These are phyloP conservation scores for Chalciporus piperatus DNA, from an alignment of 768 basidiomycete species.

Conservation along the genomic window DNA sequence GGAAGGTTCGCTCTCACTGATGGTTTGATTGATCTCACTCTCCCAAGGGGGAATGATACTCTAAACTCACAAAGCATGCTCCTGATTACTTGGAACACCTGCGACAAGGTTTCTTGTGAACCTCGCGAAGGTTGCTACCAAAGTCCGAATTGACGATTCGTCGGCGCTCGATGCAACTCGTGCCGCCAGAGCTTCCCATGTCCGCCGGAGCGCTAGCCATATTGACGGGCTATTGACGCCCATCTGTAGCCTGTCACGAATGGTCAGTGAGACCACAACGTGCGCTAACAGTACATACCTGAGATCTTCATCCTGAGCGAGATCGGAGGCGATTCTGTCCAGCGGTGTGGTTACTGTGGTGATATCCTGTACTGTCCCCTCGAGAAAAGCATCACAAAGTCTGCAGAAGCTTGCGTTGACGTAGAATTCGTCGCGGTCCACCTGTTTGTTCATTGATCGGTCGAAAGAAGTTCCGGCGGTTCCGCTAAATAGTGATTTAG, in stretches of 20 bases:
- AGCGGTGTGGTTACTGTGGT: constrained; percentile 35
- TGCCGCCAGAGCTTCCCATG: constrained; percentile 46
- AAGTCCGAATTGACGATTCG: constrained; percentile 33
- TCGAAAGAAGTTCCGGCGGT: too few species aligned
- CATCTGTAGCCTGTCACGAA: constrained; percentile 30
- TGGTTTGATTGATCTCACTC: constrained; percentile 3
- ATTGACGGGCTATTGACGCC: constrained; percentile 42
- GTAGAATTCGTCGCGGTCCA: background rate
- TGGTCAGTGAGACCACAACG: background rate
- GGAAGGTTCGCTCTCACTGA: constrained; percentile 67
- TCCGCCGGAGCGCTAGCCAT: constrained; percentile 52
- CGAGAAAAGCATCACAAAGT: constrained; percentile 41
- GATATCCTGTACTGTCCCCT: constrained; percentile 25
- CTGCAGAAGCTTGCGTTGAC: constrained; percentile 37
- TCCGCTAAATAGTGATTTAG: too few species aligned
- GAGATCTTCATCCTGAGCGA: constrained; percentile 44
- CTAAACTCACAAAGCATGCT: constrained; percentile 62
- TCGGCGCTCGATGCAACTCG: constrained; percentile 36
- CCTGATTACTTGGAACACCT: constrained; percentile 70
- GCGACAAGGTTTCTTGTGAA: constrained; percentile 86
- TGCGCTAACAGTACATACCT: constrained; percentile 25
- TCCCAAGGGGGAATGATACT: background rate
- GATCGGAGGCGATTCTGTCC: constrained; percentile 48
- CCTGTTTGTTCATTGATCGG: constrained; percentile 1
- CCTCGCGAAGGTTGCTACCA: constrained; percentile 58